Conservation (phyloP, 371 early-diverging fungal species). For the Lichtheimia hyalospora region DNA sequence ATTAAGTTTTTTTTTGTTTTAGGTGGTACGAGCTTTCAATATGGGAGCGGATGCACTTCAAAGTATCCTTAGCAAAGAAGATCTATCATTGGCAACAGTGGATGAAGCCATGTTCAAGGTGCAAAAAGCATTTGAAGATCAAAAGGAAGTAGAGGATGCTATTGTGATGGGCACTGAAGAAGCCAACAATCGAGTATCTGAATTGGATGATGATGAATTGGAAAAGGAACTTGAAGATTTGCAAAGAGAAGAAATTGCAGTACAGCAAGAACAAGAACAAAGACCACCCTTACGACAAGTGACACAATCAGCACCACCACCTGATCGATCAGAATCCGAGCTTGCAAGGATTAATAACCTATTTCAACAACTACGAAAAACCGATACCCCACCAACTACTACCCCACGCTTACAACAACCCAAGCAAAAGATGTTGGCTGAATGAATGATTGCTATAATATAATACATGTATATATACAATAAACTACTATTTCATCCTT, state of each 20-base stretch:
- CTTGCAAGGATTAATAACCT: constrained; percentile 14
- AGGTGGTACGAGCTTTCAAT: constrained; percentile 57
- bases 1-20: not conserved
- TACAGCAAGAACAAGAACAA: constrained; percentile 3
- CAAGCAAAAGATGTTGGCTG: too few species aligned
- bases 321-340: constrained; percentile 8
- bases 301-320: constrained; percentile 6
- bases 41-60: constrained; percentile 51
- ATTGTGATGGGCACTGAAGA: constrained; percentile 32
- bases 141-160: constrained; percentile 56
- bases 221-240: constrained; percentile 46
- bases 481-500: too few species aligned
- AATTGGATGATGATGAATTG: constrained; percentile 39
- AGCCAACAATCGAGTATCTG: constrained; percentile 7
- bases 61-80: constrained; percentile 28
- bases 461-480: too few species aligned
- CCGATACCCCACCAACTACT: constrained; percentile 2
- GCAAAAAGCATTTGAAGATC: constrained; percentile 50
- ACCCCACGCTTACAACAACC: not conserved
- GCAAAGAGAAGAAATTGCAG: constrained; percentile 6
- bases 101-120: constrained; percentile 50
- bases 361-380: constrained; percentile 2
- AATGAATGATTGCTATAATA: too few species aligned
- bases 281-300: constrained; percentile 4
- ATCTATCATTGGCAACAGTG: constrained; percentile 41